Evolutionary conservation across 139 green algal genomes (phyloP), one percentile per base, ranked within the genome.

Genomic region (Closterium sp.): DNA sequence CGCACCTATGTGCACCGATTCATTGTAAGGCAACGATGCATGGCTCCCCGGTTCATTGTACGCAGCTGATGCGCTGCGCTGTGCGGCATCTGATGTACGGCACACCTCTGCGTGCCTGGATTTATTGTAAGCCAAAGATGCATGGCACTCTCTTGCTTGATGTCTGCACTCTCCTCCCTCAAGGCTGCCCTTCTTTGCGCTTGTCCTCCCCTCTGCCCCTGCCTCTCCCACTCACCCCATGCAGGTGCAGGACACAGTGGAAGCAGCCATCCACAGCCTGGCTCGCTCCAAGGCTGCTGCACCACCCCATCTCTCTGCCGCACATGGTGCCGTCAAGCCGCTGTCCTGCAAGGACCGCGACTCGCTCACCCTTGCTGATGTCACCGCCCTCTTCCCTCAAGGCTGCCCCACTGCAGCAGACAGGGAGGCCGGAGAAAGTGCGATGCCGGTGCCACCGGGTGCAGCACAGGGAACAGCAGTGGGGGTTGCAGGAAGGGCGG

Each of bases 1-100:
- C 85, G 81, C 34, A 96, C 94, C 5, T 94, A 88, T 84, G 92
- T 96, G 55, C 91, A 94, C 91, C 95, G 96, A 31, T 98, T 97
- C 94, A 89, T 98, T 23, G 90, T 97, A 28, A 91, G 89, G 10
- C 16, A 28, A 16, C 12, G 64, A 16, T 10, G 64, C 12, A n/a
- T n/a, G n/a, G n/a, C n/a, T n/a, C n/a, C n/a, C n/a, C n/a, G n/a
- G n/a, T n/a, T n/a, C n/a, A n/a, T n/a, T n/a, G n/a, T n/a, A n/a
- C n/a, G n/a, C n/a, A n/a, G n/a, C n/a, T n/a, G n/a, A n/a, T n/a
- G n/a, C n/a, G n/a, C n/a, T n/a, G n/a, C n/a, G n/a, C n/a, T n/a
- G n/a, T n/a, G n/a, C n/a, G n/a, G n/a, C n/a, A n/a, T n/a, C n/a
- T n/a, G n/a, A n/a, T n/a, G n/a, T n/a, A n/a, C n/a, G n/a, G n/a